phyloP scores from a whole-genome alignment of 257 asterid genomes.

The Catharanthus roseus region DNA sequence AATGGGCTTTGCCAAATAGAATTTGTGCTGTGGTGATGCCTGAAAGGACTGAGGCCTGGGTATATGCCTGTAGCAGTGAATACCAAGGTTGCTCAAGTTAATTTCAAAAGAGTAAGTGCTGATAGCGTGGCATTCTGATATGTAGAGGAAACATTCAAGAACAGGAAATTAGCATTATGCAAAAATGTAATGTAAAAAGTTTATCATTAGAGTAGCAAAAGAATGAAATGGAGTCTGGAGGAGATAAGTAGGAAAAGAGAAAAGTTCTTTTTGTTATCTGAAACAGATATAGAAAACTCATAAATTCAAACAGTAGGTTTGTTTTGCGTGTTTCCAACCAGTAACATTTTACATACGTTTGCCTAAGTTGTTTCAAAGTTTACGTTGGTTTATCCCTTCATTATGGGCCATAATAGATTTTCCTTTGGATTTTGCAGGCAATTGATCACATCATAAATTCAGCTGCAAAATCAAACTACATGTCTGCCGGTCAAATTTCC shows the following conservation, averaged over 20 bases:
- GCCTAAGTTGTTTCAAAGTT: neutral
- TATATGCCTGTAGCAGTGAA: neutral
- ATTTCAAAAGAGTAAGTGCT: neutral
- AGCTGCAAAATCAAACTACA: conserved; percentile 46
- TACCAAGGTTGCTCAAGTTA: neutral
- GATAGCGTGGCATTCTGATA: neutral
- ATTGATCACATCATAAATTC: conserved; percentile 46
- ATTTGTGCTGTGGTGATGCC: neutral
- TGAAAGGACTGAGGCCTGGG: neutral
- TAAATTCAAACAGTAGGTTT: neutral
- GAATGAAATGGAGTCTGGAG: neutral
- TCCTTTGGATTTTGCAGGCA: conserved; percentile 25
- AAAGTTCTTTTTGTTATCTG: neutral
- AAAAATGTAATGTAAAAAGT: neutral
- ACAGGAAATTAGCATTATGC: neutral
- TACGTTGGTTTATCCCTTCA: neutral
- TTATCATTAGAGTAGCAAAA: neutral
- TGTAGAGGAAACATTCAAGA: neutral
- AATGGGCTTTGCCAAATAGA: neutral
- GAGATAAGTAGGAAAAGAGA: neutral
- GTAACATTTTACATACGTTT: neutral
- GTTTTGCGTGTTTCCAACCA: neutral
- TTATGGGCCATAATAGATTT: neutral
- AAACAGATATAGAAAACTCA: neutral
- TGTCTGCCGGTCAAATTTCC: conserved; percentile 44